Percentiles rank a stretch among this genome's conserved stretches.
Conservation (phyloP, 1,284 basidiomycete species). For the Athelia sp. region DNA sequence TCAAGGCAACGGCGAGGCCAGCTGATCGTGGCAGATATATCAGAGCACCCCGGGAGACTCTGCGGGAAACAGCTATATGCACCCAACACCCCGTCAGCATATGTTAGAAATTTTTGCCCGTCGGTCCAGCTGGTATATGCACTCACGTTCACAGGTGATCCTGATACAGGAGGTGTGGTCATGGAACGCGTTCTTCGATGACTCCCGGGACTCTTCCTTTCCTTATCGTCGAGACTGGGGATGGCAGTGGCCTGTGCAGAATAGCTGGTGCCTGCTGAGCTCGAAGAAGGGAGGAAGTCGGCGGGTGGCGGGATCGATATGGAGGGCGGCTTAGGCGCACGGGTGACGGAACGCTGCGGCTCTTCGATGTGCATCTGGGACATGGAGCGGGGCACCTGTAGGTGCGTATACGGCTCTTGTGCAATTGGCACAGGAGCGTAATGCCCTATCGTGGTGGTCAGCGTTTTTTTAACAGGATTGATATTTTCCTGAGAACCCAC, state of each 20-base stretch:
- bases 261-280: not conserved
- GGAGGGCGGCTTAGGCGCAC: not conserved
- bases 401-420: no score
- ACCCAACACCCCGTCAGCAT: no score
- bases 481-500: not conserved
- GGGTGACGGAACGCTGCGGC: not conserved
- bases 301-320: slow-evolving; percentile 1
- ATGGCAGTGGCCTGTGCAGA: not conserved
- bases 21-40: not conserved
- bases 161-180: not conserved
- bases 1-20: no score
- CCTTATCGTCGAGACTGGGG: not conserved
- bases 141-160: not conserved
- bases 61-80: not conserved
- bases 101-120: not conserved
- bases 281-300: not conserved
- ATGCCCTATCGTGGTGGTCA: not conserved
- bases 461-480: no score
- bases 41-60: not conserved
- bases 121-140: not conserved
- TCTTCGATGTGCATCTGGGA: not conserved
- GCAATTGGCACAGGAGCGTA: no score
- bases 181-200: not conserved
- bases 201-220: not conserved
- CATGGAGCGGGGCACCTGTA: not conserved